Conservation (phyloP, 2,329 filamentous ascomycete species). For the Neodidymelliopsis sp. region DNA sequence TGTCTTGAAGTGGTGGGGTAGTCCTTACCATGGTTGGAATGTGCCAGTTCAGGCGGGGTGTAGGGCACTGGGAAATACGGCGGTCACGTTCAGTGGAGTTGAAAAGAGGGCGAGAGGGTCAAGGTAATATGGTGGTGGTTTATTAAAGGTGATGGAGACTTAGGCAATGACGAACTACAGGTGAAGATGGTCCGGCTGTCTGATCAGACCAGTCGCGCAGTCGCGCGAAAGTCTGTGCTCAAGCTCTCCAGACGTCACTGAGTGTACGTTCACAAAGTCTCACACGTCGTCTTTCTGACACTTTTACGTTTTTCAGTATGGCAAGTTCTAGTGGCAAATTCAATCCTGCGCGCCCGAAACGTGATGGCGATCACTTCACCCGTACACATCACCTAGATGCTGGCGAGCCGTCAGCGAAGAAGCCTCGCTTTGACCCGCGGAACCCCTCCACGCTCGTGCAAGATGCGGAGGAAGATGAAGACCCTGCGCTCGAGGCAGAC, state of each 20-base stretch:
- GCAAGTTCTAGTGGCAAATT: slow-evolving; percentile 38
- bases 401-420: slow-evolving; percentile 67
- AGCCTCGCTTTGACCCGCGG: slow-evolving; percentile 90
- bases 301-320: slow-evolving; percentile 23
- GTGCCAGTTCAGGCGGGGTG: neutral
- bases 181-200: slow-evolving; percentile 30
- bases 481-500: slow-evolving; percentile 84
- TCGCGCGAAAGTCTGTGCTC: slow-evolving; percentile 9
- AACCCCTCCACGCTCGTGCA: slow-evolving; percentile 92
- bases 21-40: slow-evolving; percentile 43
- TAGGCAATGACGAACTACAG: slow-evolving; percentile 26
- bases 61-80: neutral
- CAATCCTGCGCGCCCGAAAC: slow-evolving; percentile 76
- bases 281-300: neutral
- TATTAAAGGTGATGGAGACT: slow-evolving; percentile 13
- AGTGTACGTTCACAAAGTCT: neutral
- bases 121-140: slow-evolving; percentile 4
- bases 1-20: slow-evolving; percentile 28
- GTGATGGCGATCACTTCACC: slow-evolving; percentile 81
- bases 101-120: neutral
- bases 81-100: slow-evolving; percentile 1
- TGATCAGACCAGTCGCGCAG: slow-evolving; percentile 27
- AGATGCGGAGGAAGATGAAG: slow-evolving; percentile 77
- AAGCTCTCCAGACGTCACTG: slow-evolving; percentile 20
- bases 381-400: slow-evolving; percentile 73